Percentiles rank a stretch among this genome's conserved stretches.
Evolutionary conservation across 1,139 yeast genomes (phyloP).

Genomic region (Kodamaea plutei): DNA sequence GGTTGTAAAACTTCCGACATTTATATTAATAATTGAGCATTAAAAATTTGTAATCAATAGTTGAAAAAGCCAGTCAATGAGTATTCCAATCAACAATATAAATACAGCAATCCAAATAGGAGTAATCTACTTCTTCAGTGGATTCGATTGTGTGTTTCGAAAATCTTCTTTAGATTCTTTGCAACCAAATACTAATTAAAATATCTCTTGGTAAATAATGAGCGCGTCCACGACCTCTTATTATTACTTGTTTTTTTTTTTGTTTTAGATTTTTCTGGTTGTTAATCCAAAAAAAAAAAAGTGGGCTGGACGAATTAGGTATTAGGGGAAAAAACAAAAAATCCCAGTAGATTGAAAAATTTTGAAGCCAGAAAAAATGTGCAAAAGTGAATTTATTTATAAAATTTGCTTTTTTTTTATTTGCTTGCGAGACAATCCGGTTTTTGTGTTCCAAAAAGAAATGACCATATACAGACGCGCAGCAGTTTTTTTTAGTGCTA

Average conservation of each 20-base stretch:
- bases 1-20: slow-evolving; percentile 7
- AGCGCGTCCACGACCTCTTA: not conserved
- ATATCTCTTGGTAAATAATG: no score
- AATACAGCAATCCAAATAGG: no score
- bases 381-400: slow-evolving; percentile 14
- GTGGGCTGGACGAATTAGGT: slow-evolving; percentile 1
- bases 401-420: slow-evolving; percentile 7
- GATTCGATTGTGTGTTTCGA: no score
- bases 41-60: no score
- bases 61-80: no score
- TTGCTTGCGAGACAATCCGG: slow-evolving; percentile 5
- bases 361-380: slow-evolving; percentile 10
- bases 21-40: not conserved
- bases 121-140: no score
- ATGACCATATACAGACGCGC: slow-evolving; percentile 8
- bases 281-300: no score
- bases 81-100: no score
- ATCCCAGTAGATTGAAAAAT: slow-evolving; percentile 2
- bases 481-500: not conserved
- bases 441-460: slow-evolving; percentile 5
- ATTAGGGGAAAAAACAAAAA: slow-evolving; percentile 5
- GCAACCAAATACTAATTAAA: no score
- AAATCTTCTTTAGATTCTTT: no score
- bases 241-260: not conserved
- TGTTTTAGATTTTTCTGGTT: no score